Percentiles rank a stretch among this genome's conserved stretches.
These are phyloP conservation scores for Tolypocladium ophioglossoides DNA, from an alignment of 2,329 filamentous ascomycete species.

Conservation along the genomic window DNA sequence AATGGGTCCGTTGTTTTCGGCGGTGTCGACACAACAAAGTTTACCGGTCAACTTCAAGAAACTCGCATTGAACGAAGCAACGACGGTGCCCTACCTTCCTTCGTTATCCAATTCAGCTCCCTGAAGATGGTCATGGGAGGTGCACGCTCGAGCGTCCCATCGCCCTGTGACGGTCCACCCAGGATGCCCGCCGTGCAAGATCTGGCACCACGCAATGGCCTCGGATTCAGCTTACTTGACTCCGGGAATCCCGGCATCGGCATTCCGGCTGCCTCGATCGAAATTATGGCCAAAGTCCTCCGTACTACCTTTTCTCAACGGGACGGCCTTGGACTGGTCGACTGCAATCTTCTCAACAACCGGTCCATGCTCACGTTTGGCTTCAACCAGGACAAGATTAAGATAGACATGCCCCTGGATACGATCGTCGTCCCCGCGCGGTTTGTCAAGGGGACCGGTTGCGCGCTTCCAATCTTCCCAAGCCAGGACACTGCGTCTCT, in stretches of 20 bases:
- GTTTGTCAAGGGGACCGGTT: neutral
- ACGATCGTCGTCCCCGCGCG: neutral
- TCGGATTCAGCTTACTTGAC: neutral
- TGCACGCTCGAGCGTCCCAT: neutral
- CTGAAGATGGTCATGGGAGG: neutral
- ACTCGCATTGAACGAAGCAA: neutral
- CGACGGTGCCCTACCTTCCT: neutral
- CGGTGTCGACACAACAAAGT: neutral
- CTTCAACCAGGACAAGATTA: constrained; percentile 1
- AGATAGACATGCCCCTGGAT: constrained; percentile 1
- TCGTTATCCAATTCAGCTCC: neutral
- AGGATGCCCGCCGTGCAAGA: neutral
- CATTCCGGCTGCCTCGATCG: neutral
- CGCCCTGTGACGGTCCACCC: neutral
- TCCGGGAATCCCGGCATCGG: neutral
- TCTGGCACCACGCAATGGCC: neutral
- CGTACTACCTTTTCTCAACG: neutral
- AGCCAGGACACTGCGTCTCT: neutral
- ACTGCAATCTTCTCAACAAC: neutral
- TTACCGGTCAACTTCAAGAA: neutral
- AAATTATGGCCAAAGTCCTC: neutral
- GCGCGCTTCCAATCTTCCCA: neutral
- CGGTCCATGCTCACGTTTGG: neutral
- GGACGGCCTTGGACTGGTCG: neutral
- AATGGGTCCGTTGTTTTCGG: constrained; percentile 1